phyloP scores from a whole-genome alignment of 345 rosid genomes.

The Brassica rapa region DNA sequence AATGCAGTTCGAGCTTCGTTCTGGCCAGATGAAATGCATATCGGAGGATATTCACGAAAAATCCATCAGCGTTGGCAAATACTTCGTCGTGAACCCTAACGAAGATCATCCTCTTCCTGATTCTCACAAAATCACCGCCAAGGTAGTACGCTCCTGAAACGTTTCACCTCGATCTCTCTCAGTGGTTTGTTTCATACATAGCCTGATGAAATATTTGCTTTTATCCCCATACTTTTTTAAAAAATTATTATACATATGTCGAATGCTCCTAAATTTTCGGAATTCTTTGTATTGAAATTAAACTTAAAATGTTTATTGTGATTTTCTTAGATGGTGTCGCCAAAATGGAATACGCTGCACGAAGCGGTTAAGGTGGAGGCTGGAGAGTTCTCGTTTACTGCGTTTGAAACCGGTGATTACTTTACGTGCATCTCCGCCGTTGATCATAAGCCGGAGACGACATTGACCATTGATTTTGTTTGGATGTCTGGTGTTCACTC shows the following conservation, averaged over 20 bases:
- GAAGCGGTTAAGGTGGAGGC: constrained; percentile 56
- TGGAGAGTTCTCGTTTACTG: constrained; percentile 85
- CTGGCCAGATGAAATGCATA: constrained; percentile 74
- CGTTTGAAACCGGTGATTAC: constrained; percentile 65
- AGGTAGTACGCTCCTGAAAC: constrained; percentile 48
- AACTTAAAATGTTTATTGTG: neutral
- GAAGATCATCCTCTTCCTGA: constrained; percentile 64
- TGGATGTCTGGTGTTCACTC: constrained; percentile 81
- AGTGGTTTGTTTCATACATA: neutral
- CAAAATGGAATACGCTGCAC: constrained; percentile 55
- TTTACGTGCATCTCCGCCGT: constrained; percentile 63
- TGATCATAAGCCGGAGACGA: constrained; percentile 54
- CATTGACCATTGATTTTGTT: constrained; percentile 71
- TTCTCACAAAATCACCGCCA: constrained; percentile 63
- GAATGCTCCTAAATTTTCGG: neutral
- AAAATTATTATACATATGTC: neutral
- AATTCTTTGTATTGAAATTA: too few relatives aligned
- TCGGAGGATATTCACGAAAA: constrained; percentile 70
- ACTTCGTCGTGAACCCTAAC: constrained; percentile 66
- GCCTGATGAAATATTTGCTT: neutral
- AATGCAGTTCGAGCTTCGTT: constrained; percentile 65
- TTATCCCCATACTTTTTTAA: neutral
- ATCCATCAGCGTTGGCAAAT: constrained; percentile 80
- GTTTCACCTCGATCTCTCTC: neutral
- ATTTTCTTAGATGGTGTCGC: too few relatives aligned